Percentiles rank a stretch among this genome's conserved stretches.
These are phyloP conservation scores for Claviceps capensis DNA, from an alignment of 2,329 filamentous ascomycete genomes.

Conservation along the genomic window DNA sequence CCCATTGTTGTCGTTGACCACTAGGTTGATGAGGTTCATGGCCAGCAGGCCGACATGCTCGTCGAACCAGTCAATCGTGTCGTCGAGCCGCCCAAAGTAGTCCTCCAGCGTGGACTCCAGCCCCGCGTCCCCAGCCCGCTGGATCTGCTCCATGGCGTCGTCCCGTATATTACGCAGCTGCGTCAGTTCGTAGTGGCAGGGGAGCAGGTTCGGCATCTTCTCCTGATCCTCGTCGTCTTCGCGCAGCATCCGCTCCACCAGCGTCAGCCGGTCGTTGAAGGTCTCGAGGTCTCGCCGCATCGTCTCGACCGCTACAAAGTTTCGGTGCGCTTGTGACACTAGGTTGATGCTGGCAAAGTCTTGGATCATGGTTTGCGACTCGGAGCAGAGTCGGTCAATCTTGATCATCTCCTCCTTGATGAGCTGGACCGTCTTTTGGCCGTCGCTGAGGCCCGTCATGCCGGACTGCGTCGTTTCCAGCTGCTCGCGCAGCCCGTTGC, in stretches of 20 bases:
- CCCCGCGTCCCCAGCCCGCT: slow-evolving; percentile 56
- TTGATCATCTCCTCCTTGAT: slow-evolving; percentile 99
- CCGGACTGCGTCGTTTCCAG: slow-evolving; percentile 87
- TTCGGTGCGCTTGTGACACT: slow-evolving; percentile 86
- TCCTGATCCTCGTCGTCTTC: slow-evolving; percentile 78
- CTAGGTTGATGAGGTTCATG: slow-evolving; percentile 76
- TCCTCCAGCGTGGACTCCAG: slow-evolving; percentile 75
- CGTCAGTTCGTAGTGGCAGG: slow-evolving; percentile 84
- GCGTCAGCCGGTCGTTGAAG: slow-evolving; percentile 64
- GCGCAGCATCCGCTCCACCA: slow-evolving; percentile 63
- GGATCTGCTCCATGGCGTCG: slow-evolving; percentile 93
- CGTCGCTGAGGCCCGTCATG: slow-evolving; percentile 78
- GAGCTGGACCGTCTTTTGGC: slow-evolving; percentile 77
- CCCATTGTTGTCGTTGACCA: slow-evolving; percentile 75
- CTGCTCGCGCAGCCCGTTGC: slow-evolving; percentile 78
- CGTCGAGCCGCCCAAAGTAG: slow-evolving; percentile 77
- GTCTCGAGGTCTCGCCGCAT: slow-evolving; percentile 86
- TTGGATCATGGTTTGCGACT: slow-evolving; percentile 92
- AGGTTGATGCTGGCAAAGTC: slow-evolving; percentile 91
- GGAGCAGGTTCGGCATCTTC: slow-evolving; percentile 82
- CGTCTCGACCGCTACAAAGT: slow-evolving; percentile 85
- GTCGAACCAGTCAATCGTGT: slow-evolving; percentile 87
- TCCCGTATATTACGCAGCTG: slow-evolving; percentile 87
- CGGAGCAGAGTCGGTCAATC: slow-evolving; percentile 93
- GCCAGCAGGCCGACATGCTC: slow-evolving; percentile 83